Evolutionary conservation across 306 rosid species (phyloP).

Genomic region (Quercus engelmannii): DNA sequence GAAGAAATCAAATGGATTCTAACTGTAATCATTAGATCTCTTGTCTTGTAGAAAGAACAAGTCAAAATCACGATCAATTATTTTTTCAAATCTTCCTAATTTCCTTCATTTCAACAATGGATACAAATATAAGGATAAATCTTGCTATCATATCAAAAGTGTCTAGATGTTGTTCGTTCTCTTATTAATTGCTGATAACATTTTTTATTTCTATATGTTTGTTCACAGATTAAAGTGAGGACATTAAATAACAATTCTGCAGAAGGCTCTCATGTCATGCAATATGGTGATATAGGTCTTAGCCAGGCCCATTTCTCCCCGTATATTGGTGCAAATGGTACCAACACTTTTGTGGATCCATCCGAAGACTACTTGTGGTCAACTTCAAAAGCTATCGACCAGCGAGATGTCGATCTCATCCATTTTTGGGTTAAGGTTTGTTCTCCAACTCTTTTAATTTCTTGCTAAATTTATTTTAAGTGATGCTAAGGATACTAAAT

Average conservation of each 20-base stretch:
- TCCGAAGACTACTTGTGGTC: conserved; percentile 53
- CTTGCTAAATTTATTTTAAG: neutral
- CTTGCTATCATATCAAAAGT: neutral
- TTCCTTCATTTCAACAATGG: too few species aligned
- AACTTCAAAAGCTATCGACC: conserved; percentile 59
- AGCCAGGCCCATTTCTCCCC: conserved; percentile 39
- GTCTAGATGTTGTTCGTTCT: neutral
- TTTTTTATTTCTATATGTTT: neutral
- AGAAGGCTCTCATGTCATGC: conserved; percentile 93
- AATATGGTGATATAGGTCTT: conserved; percentile 56
- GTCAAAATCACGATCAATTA: too few species aligned
- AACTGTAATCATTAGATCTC: too few species aligned
- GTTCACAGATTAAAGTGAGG: conserved; percentile 70
- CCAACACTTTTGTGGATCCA: conserved; percentile 47
- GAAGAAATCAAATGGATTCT: too few species aligned
- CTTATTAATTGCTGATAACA: neutral
- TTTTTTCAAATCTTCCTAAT: too few species aligned
- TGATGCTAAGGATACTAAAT: too few species aligned
- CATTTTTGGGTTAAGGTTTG: conserved; percentile 86
- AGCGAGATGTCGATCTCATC: conserved; percentile 88
- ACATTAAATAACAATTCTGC: conserved; percentile 47
- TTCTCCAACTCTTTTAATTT: neutral
- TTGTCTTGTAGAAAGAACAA: too few species aligned
- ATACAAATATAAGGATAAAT: too few species aligned
- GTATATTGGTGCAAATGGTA: conserved; percentile 87